A percentile compares a stretch with the other conserved stretches of the same genome.
Evolutionary conservation across 371 early-diverging fungal species (phyloP).

Genomic region (Rhizopus microsporus): DNA sequence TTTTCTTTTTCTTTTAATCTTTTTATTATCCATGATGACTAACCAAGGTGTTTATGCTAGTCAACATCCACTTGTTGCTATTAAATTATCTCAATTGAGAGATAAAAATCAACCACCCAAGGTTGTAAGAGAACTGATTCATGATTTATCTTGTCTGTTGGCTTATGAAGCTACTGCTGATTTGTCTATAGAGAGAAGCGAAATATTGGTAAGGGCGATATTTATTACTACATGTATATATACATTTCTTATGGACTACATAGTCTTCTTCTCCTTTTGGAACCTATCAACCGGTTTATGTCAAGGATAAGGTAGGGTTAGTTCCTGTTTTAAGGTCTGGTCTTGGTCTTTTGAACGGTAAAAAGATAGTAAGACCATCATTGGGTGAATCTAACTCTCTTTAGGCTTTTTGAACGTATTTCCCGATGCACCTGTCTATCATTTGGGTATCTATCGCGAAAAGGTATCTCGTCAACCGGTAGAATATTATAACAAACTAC

Average conservation of each 20-base stretch:
- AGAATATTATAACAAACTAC: slow-evolving; percentile 94
- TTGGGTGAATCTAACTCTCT: background rate
- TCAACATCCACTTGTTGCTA: slow-evolving; percentile 70
- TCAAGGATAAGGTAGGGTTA: slow-evolving; percentile 65
- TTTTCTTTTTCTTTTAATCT: slow-evolving; percentile 25
- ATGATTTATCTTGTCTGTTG: slow-evolving; percentile 63
- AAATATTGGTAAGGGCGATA: slow-evolving; percentile 3
- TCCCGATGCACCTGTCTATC: slow-evolving; percentile 75
- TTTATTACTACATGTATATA: slow-evolving; percentile 6
- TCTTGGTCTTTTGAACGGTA: slow-evolving; percentile 73
- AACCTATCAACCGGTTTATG: slow-evolving; percentile 46
- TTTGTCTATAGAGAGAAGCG: slow-evolving; percentile 26
- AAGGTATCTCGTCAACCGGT: slow-evolving; percentile 81
- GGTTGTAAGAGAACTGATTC: slow-evolving; percentile 67
- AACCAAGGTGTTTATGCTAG: slow-evolving; percentile 38
- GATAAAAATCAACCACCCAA: slow-evolving; percentile 58
- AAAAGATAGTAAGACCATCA: background rate
- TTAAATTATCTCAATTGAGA: slow-evolving; percentile 74
- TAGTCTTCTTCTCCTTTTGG: slow-evolving; percentile 39
- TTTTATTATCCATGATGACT: slow-evolving; percentile 9
- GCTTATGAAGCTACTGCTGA: slow-evolving; percentile 71
- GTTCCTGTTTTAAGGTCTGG: slow-evolving; percentile 88
- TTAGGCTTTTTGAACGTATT: slow-evolving; percentile 68
- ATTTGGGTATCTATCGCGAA: slow-evolving; percentile 85
- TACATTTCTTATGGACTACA: slow-evolving; percentile 7